phyloP scores from a whole-genome alignment of 202 grass and related monocot species.

The Cymbopogon flexuosus region DNA sequence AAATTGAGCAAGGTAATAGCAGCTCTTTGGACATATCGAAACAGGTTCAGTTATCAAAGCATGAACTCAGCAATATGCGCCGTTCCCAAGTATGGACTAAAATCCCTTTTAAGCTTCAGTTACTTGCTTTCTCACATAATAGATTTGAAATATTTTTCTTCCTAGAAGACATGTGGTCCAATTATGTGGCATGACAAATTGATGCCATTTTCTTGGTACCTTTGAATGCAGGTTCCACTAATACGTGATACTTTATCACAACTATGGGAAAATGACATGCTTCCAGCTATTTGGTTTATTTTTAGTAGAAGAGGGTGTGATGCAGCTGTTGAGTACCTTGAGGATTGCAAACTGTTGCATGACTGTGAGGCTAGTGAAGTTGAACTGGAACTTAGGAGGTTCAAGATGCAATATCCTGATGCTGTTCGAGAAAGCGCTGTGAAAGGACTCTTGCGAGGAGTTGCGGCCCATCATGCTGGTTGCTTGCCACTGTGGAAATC shows the following conservation, averaged over 20 bases:
- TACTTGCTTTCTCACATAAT: slow-evolving; percentile 16
- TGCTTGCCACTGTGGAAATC: slow-evolving; percentile 97
- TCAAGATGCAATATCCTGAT: slow-evolving; percentile 89
- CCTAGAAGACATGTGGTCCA: background rate
- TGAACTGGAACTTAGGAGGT: slow-evolving; percentile 86
- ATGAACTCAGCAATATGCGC: slow-evolving; percentile 78
- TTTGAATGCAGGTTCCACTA: slow-evolving; percentile 79
- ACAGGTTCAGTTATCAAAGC: slow-evolving; percentile 73
- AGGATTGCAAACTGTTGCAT: slow-evolving; percentile 88
- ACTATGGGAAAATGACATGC: slow-evolving; percentile 76
- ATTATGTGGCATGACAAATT: slow-evolving; percentile 6
- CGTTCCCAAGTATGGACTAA: slow-evolving; percentile 63
- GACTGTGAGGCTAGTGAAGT: slow-evolving; percentile 87
- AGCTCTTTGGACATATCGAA: slow-evolving; percentile 53
- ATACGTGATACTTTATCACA: slow-evolving; percentile 89
- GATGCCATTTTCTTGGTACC: slow-evolving; percentile 28
- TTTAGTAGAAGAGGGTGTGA: slow-evolving; percentile 98
- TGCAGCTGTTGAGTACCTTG: slow-evolving; percentile 92
- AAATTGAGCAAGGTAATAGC: slow-evolving; percentile 46
- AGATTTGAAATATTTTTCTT: slow-evolving; percentile 17
- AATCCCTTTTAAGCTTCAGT: slow-evolving; percentile 11
- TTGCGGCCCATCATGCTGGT: slow-evolving; percentile 96
- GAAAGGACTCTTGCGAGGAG: slow-evolving; percentile 75
- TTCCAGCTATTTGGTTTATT: slow-evolving; percentile 98
- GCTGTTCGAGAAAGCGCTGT: slow-evolving; percentile 76